Evolutionary conservation across 2,329 filamentous ascomycete genomes (phyloP).

Genomic region (Cladosporium sp.): DNA sequence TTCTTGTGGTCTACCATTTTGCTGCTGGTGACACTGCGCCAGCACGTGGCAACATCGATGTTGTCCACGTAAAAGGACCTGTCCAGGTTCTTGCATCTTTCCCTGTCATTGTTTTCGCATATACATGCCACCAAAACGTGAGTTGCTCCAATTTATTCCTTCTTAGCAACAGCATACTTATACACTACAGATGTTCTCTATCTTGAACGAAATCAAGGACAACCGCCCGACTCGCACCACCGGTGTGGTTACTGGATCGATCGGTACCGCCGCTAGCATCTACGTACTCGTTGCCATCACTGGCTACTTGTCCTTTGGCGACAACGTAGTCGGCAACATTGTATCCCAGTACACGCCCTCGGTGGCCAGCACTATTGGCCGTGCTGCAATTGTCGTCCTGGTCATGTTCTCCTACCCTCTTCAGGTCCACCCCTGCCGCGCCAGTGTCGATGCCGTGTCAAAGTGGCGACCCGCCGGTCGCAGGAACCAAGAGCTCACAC

Average conservation of each 20-base stretch:
- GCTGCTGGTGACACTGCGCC: slow-evolving; percentile 72
- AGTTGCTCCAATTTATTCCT: slow-evolving; percentile 32
- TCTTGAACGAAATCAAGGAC: slow-evolving; percentile 89
- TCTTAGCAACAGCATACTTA: not conserved
- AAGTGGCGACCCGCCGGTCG: slow-evolving; percentile 72
- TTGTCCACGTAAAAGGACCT: slow-evolving; percentile 77
- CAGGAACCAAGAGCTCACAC: slow-evolving; percentile 31
- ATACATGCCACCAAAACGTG: slow-evolving; percentile 98
- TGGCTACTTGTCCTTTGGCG: slow-evolving; percentile 93
- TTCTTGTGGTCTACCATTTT: slow-evolving; percentile 93
- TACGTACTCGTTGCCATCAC: slow-evolving; percentile 93
- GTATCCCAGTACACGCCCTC: slow-evolving; percentile 84
- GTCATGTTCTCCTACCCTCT: slow-evolving; percentile 96
- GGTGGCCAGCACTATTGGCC: slow-evolving; percentile 84
- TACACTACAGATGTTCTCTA: slow-evolving; percentile 83
- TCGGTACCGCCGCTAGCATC: slow-evolving; percentile 81
- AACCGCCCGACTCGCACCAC: slow-evolving; percentile 78
- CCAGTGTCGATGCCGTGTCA: slow-evolving; percentile 90
- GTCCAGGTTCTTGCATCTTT: slow-evolving; percentile 80
- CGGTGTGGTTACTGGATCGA: slow-evolving; percentile 77
- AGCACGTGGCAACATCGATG: slow-evolving; percentile 71
- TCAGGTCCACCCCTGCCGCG: slow-evolving; percentile 92
- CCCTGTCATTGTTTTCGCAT: slow-evolving; percentile 97
- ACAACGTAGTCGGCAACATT: slow-evolving; percentile 87
- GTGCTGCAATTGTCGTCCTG: slow-evolving; percentile 90